Conservation (phyloP, 2,329 filamentous ascomycete genomes). For the Epichloe elymi region DNA sequence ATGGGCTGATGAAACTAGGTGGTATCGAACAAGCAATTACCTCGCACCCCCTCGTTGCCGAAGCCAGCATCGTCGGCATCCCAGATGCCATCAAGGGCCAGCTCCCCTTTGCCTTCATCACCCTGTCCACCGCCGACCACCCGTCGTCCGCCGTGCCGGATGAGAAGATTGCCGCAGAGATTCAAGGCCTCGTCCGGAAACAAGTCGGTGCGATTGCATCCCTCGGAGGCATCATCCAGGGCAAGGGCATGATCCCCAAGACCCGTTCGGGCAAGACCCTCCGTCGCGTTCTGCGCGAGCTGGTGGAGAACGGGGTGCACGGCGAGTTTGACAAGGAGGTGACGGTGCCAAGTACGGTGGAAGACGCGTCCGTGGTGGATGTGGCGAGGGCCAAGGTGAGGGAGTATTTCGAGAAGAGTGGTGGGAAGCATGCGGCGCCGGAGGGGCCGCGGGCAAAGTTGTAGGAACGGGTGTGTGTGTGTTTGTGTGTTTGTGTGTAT, state of each 20-base stretch:
- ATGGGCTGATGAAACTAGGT: conserved; percentile 32
- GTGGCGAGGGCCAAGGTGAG: conserved; percentile 57
- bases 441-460: conserved; percentile 44
- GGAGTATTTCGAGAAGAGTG: conserved; percentile 57
- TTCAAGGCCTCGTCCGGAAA: conserved; percentile 58
- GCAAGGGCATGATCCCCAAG: conserved; percentile 78
- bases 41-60: conserved; percentile 66
- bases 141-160: conserved; percentile 37
- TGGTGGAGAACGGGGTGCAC: conserved; percentile 69
- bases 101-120: conserved; percentile 86
- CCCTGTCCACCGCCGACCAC: conserved; percentile 32
- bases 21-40: conserved; percentile 86
- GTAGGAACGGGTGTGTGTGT: conserved; percentile 14
- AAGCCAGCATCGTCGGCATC: conserved; percentile 76
- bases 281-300: conserved; percentile 64
- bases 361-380: conserved; percentile 63
- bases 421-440: conserved; percentile 27
- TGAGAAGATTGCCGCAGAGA: conserved; percentile 37
- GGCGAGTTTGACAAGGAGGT: conserved; percentile 62
- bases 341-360: conserved; percentile 69
- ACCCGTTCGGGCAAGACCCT: conserved; percentile 88
- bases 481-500: no score
- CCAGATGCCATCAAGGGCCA: conserved; percentile 82
- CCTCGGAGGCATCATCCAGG: conserved; percentile 75
- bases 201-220: conserved; percentile 82